Base-by-base conservation (phyloP, 1,139 yeast genomes). In the Saccharomycopsis hybrid region DNA sequence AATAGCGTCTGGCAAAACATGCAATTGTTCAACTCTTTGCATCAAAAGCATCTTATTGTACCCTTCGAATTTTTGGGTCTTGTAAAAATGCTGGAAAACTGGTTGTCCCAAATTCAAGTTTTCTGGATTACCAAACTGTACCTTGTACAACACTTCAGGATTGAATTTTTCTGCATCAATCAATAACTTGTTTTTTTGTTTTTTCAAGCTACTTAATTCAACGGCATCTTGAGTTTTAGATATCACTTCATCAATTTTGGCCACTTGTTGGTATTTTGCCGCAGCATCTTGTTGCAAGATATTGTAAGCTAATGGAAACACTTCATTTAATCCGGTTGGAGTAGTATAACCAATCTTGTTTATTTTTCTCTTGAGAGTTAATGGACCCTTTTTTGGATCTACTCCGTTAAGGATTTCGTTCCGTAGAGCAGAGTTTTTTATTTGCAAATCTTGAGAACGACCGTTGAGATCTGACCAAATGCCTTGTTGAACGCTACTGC, bases 1-100 rank as follows among this genome's bases (percentile, higher is more conserved):
- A 63, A 92, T 65, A 2, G 97, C 89, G 63, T 92, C 98, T 31
- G 98, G 98, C 56, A 94, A 85, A 47, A 88, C 88, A 48, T 77
- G 77, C 57, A 89, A 70, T 54, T 86, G 82, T 68, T 92, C 98
- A 54, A 94, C 68, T 69, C 97, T 80, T 70, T 92, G 97, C 87
- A 87, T 85, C 50, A 81, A 70, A 50, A 85, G 62, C 80, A 85
- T 81, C 65, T 78, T 76, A 46, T 78, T 83, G 57, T 82, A 72
- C 7, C 72, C 65, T 62, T 78, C 76, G 97, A 97, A 92, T 58
- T 83, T 76, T 55, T 82, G 37, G 5, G 48, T 69, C 59, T 77
- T 70, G 51, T 86, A 78, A 56, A 78, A 71, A 46, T 78, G 70
- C 64, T 96, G 78, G 68, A 83, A 90, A 18, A 90, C 87, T 3